Evolutionary conservation across 2,329 filamentous ascomycete genomes (phyloP).

Genomic region (Fonsecaea nubica): DNA sequence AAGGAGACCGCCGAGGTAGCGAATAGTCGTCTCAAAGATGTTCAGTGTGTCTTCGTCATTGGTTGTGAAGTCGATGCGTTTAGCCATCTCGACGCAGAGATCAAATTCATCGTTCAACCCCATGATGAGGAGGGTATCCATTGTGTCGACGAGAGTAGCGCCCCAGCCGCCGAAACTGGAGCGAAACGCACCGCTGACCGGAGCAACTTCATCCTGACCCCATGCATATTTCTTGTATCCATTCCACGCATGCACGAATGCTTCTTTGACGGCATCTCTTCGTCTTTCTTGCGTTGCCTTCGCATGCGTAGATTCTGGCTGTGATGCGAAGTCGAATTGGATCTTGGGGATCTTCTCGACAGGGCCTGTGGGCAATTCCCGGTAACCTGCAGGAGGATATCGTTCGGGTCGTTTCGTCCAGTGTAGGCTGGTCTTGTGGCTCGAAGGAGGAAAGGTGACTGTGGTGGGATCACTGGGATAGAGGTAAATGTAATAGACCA

Average conservation of each 20-base stretch:
- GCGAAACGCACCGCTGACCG: constrained; percentile 59
- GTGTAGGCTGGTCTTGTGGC: constrained; percentile 23
- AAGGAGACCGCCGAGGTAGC: constrained; percentile 81
- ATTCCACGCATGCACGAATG: constrained; percentile 63
- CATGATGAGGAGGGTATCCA: constrained; percentile 78
- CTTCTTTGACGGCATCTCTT: constrained; percentile 56
- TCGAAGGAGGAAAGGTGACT: constrained; percentile 5
- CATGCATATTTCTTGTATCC: constrained; percentile 69
- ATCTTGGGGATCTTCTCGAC: constrained; percentile 36
- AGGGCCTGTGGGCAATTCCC: constrained; percentile 34
- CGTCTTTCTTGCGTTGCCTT: constrained; percentile 41
- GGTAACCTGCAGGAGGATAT: constrained; percentile 34
- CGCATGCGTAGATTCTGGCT: constrained; percentile 30
- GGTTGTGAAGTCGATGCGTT: constrained; percentile 62
- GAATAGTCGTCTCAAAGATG: constrained; percentile 88
- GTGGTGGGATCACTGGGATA: constrained; percentile 20
- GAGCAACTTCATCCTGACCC: constrained; percentile 68
- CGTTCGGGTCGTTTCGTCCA: constrained; percentile 36
- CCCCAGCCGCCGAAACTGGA: constrained; percentile 72
- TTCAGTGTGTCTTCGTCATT: constrained; percentile 63
- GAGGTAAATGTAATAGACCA: constrained; percentile 38
- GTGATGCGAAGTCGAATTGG: constrained; percentile 37
- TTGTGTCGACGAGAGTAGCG: constrained; percentile 69
- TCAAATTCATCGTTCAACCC: constrained; percentile 70
- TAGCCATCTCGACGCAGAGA: constrained; percentile 65